Evolutionary conservation across 495 filamentous ascomycete genomes (phyloP).

Genomic region (Immersiella caudata): DNA sequence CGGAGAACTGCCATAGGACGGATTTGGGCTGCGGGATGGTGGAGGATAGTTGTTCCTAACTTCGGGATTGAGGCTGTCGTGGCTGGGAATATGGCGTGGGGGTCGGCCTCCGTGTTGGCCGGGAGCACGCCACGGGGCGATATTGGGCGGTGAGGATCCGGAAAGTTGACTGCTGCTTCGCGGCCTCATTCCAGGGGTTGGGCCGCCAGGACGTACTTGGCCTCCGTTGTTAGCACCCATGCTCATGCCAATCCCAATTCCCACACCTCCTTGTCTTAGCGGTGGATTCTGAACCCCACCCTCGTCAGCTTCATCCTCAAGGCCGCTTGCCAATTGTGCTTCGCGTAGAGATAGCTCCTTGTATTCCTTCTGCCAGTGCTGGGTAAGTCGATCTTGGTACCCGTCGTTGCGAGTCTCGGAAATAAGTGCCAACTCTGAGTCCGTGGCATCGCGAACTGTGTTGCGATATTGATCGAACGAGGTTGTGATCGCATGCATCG

Average conservation of each 20-base stretch:
- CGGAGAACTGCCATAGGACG: not conserved
- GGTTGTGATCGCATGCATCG: slow-evolving; percentile 19
- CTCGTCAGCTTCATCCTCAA: not conserved
- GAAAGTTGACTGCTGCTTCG: not conserved
- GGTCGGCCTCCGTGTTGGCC: not conserved
- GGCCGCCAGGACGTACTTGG: not conserved
- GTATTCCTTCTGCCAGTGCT: slow-evolving; percentile 5
- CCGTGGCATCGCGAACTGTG: not conserved
- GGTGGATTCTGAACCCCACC: not conserved
- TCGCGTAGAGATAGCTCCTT: not conserved
- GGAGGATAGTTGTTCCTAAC: not conserved
- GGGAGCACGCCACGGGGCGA: not conserved
- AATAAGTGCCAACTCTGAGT: not conserved
- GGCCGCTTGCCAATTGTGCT: not conserved
- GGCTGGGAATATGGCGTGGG: not conserved
- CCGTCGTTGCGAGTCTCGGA: not conserved
- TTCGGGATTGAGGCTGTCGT: not conserved
- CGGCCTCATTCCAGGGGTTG: not conserved
- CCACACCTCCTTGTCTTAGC: not conserved
- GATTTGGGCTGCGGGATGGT: not conserved
- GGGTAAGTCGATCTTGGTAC: not conserved
- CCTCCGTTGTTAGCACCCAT: not conserved
- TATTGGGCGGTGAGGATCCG: not conserved
- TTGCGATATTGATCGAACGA: slow-evolving; percentile 19
- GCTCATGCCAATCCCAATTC: not conserved